phyloP scores from a whole-genome alignment of 2,329 filamentous ascomycete genomes.

The Bipolaris victoriae region DNA sequence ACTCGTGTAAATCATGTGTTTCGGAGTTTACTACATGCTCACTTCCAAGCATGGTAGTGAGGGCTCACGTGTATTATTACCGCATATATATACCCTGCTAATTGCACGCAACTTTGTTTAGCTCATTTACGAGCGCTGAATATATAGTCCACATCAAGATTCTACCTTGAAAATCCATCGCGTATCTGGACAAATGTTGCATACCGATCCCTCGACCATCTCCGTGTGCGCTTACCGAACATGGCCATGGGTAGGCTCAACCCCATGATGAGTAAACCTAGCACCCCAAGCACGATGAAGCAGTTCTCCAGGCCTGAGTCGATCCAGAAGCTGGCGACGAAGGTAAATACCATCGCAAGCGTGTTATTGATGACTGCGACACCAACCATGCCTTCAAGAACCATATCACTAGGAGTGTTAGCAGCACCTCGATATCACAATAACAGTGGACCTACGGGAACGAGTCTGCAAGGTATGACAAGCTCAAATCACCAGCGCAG shows the following conservation, averaged over 20 bases:
- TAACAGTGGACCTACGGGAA: not conserved
- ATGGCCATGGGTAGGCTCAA: slow-evolving; percentile 1
- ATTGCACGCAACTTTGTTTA: not conserved
- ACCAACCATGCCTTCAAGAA: slow-evolving; percentile 2
- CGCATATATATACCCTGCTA: not conserved
- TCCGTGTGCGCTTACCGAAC: not conserved
- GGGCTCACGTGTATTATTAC: no score
- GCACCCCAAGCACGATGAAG: not conserved
- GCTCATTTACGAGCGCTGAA: not conserved
- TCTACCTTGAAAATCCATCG: not conserved
- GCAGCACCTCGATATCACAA: not conserved
- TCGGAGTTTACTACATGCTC: no score
- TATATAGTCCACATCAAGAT: not conserved
- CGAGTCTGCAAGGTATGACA: slow-evolving; percentile 1
- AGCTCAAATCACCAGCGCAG: slow-evolving; percentile 1
- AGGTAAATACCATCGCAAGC: not conserved
- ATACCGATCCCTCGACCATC: not conserved
- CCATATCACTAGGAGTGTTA: not conserved
- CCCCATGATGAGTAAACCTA: slow-evolving; percentile 1
- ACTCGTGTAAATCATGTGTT: no score
- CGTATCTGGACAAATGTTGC: slow-evolving; percentile 2
- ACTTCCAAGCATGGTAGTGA: no score
- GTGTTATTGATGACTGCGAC: slow-evolving; percentile 4
- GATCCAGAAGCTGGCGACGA: slow-evolving; percentile 1
- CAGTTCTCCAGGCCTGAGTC: slow-evolving; percentile 1